Percentiles rank a stretch among this genome's conserved stretches.
Conservation (phyloP, 2,329 filamentous ascomycete species). For the Pestalotiopsis sp. region DNA sequence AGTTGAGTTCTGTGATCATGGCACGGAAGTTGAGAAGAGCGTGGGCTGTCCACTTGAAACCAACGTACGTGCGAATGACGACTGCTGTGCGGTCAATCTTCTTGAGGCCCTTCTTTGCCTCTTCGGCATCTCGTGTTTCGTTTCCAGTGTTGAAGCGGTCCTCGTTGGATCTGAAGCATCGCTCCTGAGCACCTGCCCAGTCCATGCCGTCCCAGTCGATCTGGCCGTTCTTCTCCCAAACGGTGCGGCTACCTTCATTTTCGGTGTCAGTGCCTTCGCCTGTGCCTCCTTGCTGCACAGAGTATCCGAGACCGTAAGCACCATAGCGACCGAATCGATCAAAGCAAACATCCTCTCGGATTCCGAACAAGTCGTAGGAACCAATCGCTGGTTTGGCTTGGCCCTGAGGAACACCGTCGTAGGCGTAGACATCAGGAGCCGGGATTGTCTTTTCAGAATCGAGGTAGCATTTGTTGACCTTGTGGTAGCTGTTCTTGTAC, state of each 20-base stretch:
- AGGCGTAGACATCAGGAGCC: conserved; percentile 67
- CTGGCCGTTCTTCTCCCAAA: conserved; percentile 58
- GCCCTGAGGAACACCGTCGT: conserved; percentile 71
- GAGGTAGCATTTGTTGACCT: conserved; percentile 64
- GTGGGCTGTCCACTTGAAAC: conserved; percentile 78
- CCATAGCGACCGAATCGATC: conserved; percentile 84
- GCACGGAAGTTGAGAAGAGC: conserved; percentile 81
- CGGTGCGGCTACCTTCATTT: conserved; percentile 62
- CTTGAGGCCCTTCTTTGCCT: conserved; percentile 25
- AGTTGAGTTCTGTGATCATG: conserved; percentile 75
- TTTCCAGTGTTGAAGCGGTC: conserved; percentile 58
- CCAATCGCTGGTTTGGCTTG: conserved; percentile 80
- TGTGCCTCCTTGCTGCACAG: conserved; percentile 69
- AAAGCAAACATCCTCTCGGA: conserved; percentile 81
- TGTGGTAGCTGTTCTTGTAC: conserved; percentile 55
- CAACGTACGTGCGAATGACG: conserved; percentile 78
- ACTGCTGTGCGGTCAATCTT: conserved; percentile 69
- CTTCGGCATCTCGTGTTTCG: conserved; percentile 32
- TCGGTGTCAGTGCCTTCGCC: conserved; percentile 75
- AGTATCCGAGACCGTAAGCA: conserved; percentile 86
- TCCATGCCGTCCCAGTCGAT: conserved; percentile 59
- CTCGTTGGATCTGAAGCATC: conserved; percentile 62
- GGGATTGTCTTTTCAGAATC: conserved; percentile 60
- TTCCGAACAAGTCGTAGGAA: conserved; percentile 72
- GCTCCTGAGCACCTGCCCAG: conserved; percentile 56